Evolutionary conservation across 2,329 filamentous ascomycete genomes (phyloP).

Genomic region (Elsinoe australis): DNA sequence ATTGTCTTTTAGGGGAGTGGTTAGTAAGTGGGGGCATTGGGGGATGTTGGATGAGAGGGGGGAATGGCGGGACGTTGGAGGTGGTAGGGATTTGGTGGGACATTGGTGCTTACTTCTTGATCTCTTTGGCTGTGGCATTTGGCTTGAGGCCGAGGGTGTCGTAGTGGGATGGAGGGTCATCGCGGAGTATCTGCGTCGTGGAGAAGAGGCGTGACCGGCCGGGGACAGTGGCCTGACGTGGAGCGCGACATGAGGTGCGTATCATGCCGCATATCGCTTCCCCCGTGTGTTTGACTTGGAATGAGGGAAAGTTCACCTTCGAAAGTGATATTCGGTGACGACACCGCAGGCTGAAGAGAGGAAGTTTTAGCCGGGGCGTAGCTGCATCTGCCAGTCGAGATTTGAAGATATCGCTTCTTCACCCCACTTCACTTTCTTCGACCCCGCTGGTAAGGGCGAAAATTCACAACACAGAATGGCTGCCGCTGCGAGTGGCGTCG

Average conservation of each 20-base stretch:
- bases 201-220: conserved; percentile 35
- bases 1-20: conserved; percentile 42
- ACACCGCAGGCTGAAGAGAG: no score
- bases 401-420: no score
- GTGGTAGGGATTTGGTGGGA: not conserved
- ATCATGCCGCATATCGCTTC: conserved; percentile 20
- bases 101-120: conserved; percentile 61
- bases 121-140: conserved; percentile 63
- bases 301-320: no score
- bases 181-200: conserved; percentile 33
- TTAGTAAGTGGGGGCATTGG: conserved; percentile 12
- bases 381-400: no score
- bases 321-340: no score
- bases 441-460: no score
- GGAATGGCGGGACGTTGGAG: conserved; percentile 4
- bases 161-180: conserved; percentile 64
- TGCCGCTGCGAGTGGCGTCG: conserved; percentile 10
- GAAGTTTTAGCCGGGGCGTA: no score
- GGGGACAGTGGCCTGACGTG: not conserved
- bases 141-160: conserved; percentile 66
- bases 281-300: not conserved
- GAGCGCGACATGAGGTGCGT: conserved; percentile 15
- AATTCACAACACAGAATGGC: conserved; percentile 14
- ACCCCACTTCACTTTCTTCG: no score
- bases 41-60: not conserved